Conservation (phyloP, 78 protist species). For the Chrysochromulina parva region DNA sequence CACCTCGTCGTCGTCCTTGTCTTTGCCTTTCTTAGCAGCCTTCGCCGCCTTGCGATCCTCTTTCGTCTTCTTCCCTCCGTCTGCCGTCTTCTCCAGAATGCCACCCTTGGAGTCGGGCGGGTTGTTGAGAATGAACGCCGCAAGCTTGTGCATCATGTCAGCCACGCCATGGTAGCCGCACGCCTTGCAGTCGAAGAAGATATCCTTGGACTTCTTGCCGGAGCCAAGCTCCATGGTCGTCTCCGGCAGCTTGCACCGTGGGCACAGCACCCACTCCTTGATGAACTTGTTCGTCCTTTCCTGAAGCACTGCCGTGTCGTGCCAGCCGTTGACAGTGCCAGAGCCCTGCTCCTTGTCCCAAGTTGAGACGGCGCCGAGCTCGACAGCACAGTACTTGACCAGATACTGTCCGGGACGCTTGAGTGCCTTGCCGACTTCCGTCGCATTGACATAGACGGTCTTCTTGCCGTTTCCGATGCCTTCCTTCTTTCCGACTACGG, state of each 20-base stretch:
- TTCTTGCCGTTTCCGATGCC: constrained; percentile 95
- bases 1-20: neutral
- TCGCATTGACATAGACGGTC: constrained; percentile 86
- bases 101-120: constrained; percentile 62
- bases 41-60: neutral
- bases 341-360: constrained; percentile 56
- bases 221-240: constrained; percentile 44
- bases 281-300: constrained; percentile 80
- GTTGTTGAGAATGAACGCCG: constrained; percentile 72
- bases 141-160: constrained; percentile 51
- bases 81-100: neutral
- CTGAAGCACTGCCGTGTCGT: constrained; percentile 42
- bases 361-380: constrained; percentile 81
- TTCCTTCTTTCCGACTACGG: constrained; percentile 71
- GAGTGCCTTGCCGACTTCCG: constrained; percentile 78
- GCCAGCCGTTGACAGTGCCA: constrained; percentile 82
- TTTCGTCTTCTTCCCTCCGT: neutral
- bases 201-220: neutral
- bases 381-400: constrained; percentile 77
- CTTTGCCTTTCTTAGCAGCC: neutral
- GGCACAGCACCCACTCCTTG: constrained; percentile 81
- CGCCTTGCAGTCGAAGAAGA: constrained; percentile 72
- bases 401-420: constrained; percentile 70
- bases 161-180: constrained; percentile 66
- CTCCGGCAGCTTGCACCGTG: constrained; percentile 85